These are phyloP conservation scores for Bromus sterilis DNA, from an alignment of 176 grass and related monocot species.

Conservation along the genomic window DNA sequence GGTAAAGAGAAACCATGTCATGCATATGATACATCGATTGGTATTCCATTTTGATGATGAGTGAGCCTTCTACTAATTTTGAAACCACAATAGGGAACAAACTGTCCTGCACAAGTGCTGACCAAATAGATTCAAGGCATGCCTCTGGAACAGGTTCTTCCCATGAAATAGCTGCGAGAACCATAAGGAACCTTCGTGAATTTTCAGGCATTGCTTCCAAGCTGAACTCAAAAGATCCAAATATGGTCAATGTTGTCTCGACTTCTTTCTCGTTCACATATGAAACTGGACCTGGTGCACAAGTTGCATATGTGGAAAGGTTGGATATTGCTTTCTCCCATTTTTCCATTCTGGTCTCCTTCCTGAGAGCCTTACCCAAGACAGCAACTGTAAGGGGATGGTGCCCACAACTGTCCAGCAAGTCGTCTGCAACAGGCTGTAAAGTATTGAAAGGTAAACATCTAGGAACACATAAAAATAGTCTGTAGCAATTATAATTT, in stretches of 20 bases:
- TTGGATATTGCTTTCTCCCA: conserved; percentile 78
- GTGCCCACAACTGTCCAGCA: conserved; percentile 64
- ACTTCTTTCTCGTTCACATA: conserved; percentile 86
- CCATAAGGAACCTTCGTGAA: conserved; percentile 54
- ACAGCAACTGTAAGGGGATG: conserved; percentile 86
- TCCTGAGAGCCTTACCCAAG: conserved; percentile 77
- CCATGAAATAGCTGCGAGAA: conserved; percentile 61
- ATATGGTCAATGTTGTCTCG: conserved; percentile 68
- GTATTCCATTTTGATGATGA: conserved; percentile 74
- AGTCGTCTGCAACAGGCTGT: conserved; percentile 38
- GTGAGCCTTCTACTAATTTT: conserved; percentile 75
- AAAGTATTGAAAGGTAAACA: neutral
- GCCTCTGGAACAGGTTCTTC: conserved; percentile 69
- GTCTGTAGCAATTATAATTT: neutral
- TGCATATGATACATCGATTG: conserved; percentile 66
- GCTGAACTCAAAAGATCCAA: conserved; percentile 90
- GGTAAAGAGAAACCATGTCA: conserved; percentile 79
- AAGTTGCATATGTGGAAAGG: conserved; percentile 66
- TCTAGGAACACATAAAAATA: neutral
- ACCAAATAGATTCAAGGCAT: conserved; percentile 69
- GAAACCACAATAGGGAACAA: conserved; percentile 59
- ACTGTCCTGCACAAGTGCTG: conserved; percentile 43
- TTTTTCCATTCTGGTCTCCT: conserved; percentile 65
- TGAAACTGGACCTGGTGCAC: conserved; percentile 63
- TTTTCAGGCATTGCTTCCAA: conserved; percentile 80